These are phyloP conservation scores for Firmiana major DNA, from an alignment of 345 rosid species.

Conservation along the genomic window DNA sequence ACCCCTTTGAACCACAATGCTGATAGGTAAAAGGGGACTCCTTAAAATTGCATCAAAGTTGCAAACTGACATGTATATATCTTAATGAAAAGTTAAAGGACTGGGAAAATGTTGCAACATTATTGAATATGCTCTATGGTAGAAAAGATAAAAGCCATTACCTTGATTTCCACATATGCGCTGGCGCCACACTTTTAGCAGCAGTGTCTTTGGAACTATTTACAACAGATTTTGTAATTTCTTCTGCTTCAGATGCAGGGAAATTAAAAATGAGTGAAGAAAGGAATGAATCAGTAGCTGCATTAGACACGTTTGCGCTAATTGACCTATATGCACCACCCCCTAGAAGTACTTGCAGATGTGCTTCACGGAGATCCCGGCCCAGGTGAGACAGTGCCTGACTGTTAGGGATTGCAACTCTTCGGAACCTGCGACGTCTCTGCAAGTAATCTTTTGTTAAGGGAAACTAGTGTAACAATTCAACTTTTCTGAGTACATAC, in stretches of 20 bases:
- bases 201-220: conserved; percentile 28
- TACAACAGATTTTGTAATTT: conserved; percentile 43
- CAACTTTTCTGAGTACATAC: not conserved
- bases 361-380: conserved; percentile 63
- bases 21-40: not conserved
- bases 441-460: conserved; percentile 56
- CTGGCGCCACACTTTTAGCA: conserved; percentile 28
- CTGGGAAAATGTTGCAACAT: not conserved
- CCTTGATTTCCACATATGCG: conserved; percentile 57
- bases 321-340: conserved; percentile 50
- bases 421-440: conserved; percentile 53
- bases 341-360: conserved; percentile 57
- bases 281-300: conserved; percentile 50
- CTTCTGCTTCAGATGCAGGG: conserved; percentile 50
- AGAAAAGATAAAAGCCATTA: conserved; percentile 16
- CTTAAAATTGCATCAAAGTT: not conserved
- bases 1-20: not conserved
- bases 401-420: conserved; percentile 56
- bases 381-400: conserved; percentile 55
- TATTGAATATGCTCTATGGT: not conserved
- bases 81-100: not conserved
- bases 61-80: not conserved
- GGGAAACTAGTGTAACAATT: conserved; percentile 19
- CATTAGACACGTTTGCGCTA: conserved; percentile 39
- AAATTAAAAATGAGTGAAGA: conserved; percentile 54